These are phyloP conservation scores for Martensiomyces pterosporus DNA, from an alignment of 192 early-diverging fungal species.

Conservation along the genomic window DNA sequence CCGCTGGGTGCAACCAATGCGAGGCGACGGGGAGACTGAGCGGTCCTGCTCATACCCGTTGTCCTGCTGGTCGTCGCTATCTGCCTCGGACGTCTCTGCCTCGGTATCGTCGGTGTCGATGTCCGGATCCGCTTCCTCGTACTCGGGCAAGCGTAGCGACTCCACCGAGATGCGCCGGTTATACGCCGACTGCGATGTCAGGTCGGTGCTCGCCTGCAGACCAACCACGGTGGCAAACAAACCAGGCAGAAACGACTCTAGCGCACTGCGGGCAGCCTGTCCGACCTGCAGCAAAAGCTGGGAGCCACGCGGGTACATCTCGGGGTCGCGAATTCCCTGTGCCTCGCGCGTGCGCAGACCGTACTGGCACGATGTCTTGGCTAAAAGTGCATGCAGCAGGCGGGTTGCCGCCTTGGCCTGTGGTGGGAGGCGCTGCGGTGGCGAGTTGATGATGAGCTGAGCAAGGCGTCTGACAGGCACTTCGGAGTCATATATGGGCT, in stretches of 20 bases:
- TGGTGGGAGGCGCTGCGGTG: conserved; percentile 35
- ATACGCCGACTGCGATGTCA: conserved; percentile 44
- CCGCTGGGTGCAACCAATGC: too few relatives aligned
- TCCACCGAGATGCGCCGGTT: conserved; percentile 36
- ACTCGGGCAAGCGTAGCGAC: conserved; percentile 42
- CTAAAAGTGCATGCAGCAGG: conserved; percentile 33
- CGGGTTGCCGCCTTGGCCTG: conserved; percentile 38
- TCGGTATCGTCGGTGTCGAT: conserved; percentile 34
- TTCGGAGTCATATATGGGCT: conserved; percentile 44
- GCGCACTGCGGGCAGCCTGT: conserved; percentile 31
- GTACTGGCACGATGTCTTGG: conserved; percentile 47
- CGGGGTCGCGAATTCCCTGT: conserved; percentile 39
- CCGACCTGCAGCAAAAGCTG: conserved; percentile 45
- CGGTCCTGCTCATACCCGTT: neutral
- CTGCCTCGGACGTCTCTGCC: conserved; percentile 15
- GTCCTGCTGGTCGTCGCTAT: conserved; percentile 5
- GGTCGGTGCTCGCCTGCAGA: conserved; percentile 39
- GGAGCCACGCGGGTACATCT: conserved; percentile 41
- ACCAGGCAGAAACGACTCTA: conserved; percentile 47
- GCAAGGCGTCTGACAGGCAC: conserved; percentile 39
- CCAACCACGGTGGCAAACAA: conserved; percentile 44
- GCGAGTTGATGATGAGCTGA: conserved; percentile 47
- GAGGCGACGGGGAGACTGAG: neutral
- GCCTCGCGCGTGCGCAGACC: conserved; percentile 44
- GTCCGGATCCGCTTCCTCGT: conserved; percentile 38